Conservation (phyloP, 176 grass and related monocot genomes). For the Dactylis glomerata region DNA sequence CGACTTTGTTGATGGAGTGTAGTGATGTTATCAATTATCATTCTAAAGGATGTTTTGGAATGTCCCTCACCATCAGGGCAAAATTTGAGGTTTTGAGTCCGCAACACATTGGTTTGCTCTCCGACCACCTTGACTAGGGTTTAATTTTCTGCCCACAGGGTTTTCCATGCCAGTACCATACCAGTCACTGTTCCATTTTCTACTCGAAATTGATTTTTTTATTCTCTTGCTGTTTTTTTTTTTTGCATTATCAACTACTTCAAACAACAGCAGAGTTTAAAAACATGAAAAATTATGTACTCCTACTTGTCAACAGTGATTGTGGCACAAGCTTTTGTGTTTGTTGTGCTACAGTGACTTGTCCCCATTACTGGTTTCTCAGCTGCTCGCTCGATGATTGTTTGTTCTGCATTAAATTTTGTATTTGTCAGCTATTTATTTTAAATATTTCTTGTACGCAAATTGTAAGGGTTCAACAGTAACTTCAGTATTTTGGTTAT, state of each 20-base stretch:
- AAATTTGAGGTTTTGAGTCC: neutral
- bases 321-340: neutral
- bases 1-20: neutral
- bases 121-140: neutral
- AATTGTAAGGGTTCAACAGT: neutral
- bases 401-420: slow-evolving; percentile 8
- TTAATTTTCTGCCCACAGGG: neutral
- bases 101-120: neutral
- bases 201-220: neutral
- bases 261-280: neutral
- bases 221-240: neutral
- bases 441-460: neutral
- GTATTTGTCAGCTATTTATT: neutral
- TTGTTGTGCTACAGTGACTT: neutral
- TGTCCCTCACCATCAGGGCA: neutral
- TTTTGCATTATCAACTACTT: neutral
- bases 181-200: neutral
- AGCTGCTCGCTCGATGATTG: neutral
- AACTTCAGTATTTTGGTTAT: slow-evolving; percentile 27
- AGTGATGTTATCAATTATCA: slow-evolving; percentile 9
- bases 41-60: neutral
- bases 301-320: neutral
- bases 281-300: neutral
- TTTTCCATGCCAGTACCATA: neutral
- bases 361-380: neutral